Evolutionary conservation across 148 eudicot genomes (phyloP).

Genomic region (Heliamphora exappendiculata): DNA sequence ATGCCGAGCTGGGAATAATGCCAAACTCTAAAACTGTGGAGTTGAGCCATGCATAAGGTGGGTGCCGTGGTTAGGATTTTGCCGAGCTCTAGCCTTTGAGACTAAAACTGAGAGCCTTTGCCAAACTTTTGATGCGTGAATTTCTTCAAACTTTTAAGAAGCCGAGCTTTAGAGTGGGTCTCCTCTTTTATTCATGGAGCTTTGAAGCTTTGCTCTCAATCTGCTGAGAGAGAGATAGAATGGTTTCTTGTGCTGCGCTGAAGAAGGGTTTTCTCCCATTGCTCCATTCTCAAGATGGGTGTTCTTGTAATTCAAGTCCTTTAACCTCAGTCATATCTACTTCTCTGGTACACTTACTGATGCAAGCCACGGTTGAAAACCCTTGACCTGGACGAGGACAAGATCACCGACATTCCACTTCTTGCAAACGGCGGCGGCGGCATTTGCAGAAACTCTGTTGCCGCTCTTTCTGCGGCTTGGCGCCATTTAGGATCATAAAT

Average conservation of each 20-base stretch:
- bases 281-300: slow-evolving; percentile 1
- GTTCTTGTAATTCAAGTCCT: neutral
- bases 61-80: too few species aligned
- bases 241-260: slow-evolving; percentile 4
- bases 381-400: slow-evolving; percentile 95
- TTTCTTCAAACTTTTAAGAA: too few species aligned
- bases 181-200: too few species aligned
- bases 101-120: too few species aligned
- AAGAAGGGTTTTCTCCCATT: neutral
- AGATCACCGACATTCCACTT: slow-evolving; percentile 95
- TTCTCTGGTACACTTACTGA: slow-evolving; percentile 43
- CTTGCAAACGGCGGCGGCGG: slow-evolving; percentile 58
- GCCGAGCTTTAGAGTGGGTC: too few species aligned
- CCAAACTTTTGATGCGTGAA: too few species aligned
- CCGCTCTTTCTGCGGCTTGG: slow-evolving; percentile 71
- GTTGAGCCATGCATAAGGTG: too few species aligned
- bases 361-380: slow-evolving; percentile 97
- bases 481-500: slow-evolving; percentile 37
- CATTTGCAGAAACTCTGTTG: slow-evolving; percentile 59
- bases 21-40: too few species aligned
- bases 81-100: too few species aligned
- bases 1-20: too few species aligned
- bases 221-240: slow-evolving; percentile 5
- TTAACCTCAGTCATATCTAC: neutral
- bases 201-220: too few species aligned